phyloP scores from a whole-genome alignment of 2,329 filamentous ascomycete genomes.

The Sporothrix brasiliensis region DNA sequence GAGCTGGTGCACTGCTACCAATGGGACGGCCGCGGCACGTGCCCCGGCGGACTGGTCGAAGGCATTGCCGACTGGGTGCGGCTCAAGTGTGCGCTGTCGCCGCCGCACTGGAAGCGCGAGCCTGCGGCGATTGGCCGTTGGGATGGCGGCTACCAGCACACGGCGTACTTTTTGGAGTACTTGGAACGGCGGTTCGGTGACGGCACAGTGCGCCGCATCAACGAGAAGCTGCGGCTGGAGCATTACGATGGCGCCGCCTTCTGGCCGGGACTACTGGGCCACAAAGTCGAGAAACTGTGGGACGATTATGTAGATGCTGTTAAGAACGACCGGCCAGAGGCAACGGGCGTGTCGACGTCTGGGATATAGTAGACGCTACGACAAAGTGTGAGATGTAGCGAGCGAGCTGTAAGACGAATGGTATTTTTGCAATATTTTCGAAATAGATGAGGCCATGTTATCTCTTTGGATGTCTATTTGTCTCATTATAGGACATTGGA shows the following conservation, averaged over 20 bases:
- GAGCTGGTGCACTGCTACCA: constrained; percentile 97
- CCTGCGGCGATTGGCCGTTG: constrained; percentile 58
- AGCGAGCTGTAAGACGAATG: background rate
- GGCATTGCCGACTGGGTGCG: constrained; percentile 93
- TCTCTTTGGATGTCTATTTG: too few species aligned
- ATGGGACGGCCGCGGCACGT: constrained; percentile 64
- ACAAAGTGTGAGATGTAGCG: background rate
- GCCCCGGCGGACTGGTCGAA: constrained; percentile 80
- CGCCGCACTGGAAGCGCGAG: constrained; percentile 79
- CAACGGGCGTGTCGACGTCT: background rate
- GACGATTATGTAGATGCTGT: constrained; percentile 62
- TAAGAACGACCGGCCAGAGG: constrained; percentile 32
- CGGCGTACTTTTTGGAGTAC: constrained; percentile 88
- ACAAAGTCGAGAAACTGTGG: constrained; percentile 71
- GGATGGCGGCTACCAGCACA: constrained; percentile 89
- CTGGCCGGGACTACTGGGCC: constrained; percentile 70
- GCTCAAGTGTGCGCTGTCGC: constrained; percentile 69
- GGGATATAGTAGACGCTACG: background rate
- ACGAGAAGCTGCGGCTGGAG: constrained; percentile 66
- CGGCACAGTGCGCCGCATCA: constrained; percentile 64
- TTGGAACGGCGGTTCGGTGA: constrained; percentile 68
- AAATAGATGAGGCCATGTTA: background rate
- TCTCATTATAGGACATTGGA: too few species aligned
- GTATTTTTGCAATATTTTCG: background rate
- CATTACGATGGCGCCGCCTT: constrained; percentile 67